Conservation (phyloP, 305 asterid species). For the Petunia hybrid region DNA sequence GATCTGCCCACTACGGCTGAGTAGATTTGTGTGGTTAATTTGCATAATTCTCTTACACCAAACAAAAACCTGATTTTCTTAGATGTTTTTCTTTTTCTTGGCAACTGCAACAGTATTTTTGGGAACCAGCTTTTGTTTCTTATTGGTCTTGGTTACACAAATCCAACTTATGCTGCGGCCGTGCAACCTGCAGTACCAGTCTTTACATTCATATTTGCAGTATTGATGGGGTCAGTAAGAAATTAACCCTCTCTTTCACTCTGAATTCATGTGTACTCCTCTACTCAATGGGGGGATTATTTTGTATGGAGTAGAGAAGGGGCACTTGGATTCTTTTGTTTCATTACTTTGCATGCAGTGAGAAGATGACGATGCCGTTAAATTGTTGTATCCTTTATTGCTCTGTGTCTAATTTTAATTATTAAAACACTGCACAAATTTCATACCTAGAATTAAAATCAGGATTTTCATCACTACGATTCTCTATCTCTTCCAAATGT, state of each 20-base stretch:
- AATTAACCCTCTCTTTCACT: conserved; percentile 8
- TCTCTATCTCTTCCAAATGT: conserved; percentile 14
- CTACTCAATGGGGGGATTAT: neutral
- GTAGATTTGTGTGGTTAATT: neutral
- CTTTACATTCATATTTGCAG: conserved; percentile 88
- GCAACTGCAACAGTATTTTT: conserved; percentile 64
- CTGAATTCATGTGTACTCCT: neutral
- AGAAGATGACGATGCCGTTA: neutral
- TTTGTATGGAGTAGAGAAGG: conserved; percentile 6
- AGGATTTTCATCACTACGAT: neutral
- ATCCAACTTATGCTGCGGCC: conserved; percentile 96
- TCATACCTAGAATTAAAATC: neutral
- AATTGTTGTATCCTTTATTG: neutral
- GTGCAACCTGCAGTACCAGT: conserved; percentile 97
- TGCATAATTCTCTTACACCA: conserved; percentile 18
- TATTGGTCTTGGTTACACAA: conserved; percentile 93
- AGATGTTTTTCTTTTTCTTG: conserved; percentile 23
- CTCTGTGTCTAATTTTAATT: neutral
- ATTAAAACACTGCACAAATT: neutral
- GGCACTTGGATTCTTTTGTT: neutral
- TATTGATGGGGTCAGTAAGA: conserved; percentile 80
- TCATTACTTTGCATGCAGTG: neutral
- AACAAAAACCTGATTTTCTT: neutral
- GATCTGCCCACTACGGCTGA: conserved; percentile 27
- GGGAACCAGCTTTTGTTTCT: conserved; percentile 97